These are phyloP conservation scores for Aureobasidium namibiae DNA, from an alignment of 2,329 filamentous ascomycete genomes.

Conservation along the genomic window DNA sequence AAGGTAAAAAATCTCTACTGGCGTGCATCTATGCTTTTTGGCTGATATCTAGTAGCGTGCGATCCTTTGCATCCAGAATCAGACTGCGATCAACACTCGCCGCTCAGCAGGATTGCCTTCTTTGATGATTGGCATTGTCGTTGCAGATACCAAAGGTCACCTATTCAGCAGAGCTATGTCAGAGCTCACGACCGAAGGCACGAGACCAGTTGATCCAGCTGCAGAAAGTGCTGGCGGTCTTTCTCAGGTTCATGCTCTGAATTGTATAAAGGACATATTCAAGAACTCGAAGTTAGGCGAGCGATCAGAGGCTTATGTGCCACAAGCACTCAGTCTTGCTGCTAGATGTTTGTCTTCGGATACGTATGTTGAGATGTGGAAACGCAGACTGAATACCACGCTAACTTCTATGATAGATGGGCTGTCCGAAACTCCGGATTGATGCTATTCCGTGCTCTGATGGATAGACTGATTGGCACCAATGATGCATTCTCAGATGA, in stretches of 20 bases:
- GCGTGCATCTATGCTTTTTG: not conserved
- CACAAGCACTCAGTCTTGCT: conserved; percentile 68
- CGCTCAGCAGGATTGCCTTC: conserved; percentile 88
- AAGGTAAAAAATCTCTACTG: conserved; percentile 25
- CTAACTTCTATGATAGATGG: conserved; percentile 52
- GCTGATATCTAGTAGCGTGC: conserved; percentile 42
- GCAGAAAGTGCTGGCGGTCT: conserved; percentile 52
- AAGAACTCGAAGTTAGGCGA: conserved; percentile 70
- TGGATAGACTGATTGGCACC: conserved; percentile 69
- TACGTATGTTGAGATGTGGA: conserved; percentile 46
- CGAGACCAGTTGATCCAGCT: conserved; percentile 36
- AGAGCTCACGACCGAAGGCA: conserved; percentile 53
- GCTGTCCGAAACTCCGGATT: conserved; percentile 89
- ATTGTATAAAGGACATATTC: conserved; percentile 87
- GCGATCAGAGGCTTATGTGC: conserved; percentile 65
- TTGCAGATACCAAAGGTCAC: conserved; percentile 46
- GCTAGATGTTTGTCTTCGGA: conserved; percentile 70
- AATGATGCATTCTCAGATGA: conserved; percentile 56
- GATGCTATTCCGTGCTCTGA: conserved; percentile 77
- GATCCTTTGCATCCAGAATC: conserved; percentile 61
- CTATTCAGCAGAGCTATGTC: conserved; percentile 59
- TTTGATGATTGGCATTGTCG: conserved; percentile 72
- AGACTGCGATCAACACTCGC: conserved; percentile 72
- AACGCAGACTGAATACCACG: not conserved
- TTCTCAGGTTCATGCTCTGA: conserved; percentile 89